phyloP scores from a whole-genome alignment of 192 early-diverging fungal genomes.

The Phycomyces blakesleeanus region DNA sequence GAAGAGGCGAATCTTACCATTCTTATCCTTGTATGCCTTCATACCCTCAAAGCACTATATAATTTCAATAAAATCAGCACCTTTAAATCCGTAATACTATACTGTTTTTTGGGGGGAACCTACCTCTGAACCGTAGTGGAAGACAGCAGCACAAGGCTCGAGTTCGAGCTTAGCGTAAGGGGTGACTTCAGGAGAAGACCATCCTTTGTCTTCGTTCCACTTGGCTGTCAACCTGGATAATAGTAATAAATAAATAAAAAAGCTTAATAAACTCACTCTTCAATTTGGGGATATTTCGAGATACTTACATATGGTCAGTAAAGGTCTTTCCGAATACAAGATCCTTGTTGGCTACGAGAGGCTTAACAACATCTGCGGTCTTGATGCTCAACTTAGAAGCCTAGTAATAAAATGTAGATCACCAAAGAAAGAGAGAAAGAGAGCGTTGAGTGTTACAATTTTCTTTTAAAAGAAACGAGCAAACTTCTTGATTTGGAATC shows the following conservation, averaged over 20 bases:
- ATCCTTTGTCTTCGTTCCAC: conserved; percentile 73
- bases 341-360: conserved; percentile 56
- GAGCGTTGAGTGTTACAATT: too few species aligned
- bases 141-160: conserved; percentile 83
- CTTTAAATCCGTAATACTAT: too few species aligned
- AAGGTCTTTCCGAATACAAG: conserved; percentile 89
- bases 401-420: conserved; percentile 16
- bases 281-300: not conserved
- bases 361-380: conserved; percentile 37
- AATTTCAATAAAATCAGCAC: not conserved
- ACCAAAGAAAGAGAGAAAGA: too few species aligned
- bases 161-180: conserved; percentile 80
- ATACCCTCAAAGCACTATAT: conserved; percentile 84
- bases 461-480: too few species aligned
- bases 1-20: conserved; percentile 86
- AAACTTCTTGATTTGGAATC: not conserved
- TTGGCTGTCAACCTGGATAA: conserved; percentile 55
- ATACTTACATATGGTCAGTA: conserved; percentile 84
- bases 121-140: conserved; percentile 87
- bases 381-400: conserved; percentile 22
- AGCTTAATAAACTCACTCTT: not conserved
- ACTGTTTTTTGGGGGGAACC: too few species aligned
- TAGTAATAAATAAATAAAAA: too few species aligned
- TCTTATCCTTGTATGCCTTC: conserved; percentile 89
- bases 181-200: conserved; percentile 81